Evolutionary conservation across 306 rosid species (phyloP).

Genomic region (Luffa acutangula): DNA sequence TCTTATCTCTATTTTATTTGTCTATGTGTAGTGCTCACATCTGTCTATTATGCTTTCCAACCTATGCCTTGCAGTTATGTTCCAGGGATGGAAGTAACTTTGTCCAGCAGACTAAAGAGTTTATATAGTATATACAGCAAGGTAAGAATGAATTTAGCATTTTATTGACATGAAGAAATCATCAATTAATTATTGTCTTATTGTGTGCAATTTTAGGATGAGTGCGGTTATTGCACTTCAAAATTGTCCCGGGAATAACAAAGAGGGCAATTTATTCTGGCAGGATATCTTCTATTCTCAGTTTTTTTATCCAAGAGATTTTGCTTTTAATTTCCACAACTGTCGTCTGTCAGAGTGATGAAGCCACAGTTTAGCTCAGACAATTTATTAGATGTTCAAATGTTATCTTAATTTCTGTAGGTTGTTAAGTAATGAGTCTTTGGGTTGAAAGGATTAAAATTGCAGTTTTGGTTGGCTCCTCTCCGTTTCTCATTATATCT

Average conservation of each 20-base stretch:
- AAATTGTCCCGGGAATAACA: not conserved
- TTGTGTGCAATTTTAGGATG: not conserved
- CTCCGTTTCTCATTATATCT: not conserved
- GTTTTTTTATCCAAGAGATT: not conserved
- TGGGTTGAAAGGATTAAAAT: not conserved
- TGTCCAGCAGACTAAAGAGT: slow-evolving; percentile 89
- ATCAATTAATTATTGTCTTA: not conserved
- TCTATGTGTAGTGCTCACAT: not conserved
- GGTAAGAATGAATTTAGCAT: slow-evolving; percentile 32
- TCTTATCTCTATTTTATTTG: slow-evolving; percentile 7
- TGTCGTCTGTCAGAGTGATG: not conserved
- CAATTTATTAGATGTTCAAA: not conserved
- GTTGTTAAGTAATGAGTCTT: not conserved
- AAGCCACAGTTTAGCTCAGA: not conserved
- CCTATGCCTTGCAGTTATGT: slow-evolving; percentile 59
- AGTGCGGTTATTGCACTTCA: not conserved
- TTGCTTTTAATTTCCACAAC: not conserved
- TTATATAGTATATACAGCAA: slow-evolving; percentile 86
- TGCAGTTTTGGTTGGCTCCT: not conserved
- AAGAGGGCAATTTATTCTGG: not conserved
- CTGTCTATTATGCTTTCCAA: slow-evolving; percentile 8
- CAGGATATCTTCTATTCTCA: not conserved
- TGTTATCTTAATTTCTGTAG: not conserved
- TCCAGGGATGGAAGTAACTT: slow-evolving; percentile 95
- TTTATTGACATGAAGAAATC: not conserved